Conservation (phyloP, 768 basidiomycete genomes). For the Kwoniella sp. region DNA sequence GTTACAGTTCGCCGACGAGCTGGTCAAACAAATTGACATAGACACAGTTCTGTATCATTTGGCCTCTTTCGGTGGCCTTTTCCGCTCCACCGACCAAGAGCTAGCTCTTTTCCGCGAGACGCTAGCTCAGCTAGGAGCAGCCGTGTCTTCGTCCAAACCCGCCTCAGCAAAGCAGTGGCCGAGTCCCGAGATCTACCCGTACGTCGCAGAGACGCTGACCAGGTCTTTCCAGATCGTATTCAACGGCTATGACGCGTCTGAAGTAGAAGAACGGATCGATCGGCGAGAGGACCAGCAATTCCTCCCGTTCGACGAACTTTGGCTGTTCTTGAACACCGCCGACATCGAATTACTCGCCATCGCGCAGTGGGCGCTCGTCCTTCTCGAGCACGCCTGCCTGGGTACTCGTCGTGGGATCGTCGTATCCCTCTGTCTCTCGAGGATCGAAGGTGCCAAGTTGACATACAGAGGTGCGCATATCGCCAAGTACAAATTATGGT, state of each 20-base stretch:
- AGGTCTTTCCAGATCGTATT: background rate
- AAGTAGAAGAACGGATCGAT: background rate
- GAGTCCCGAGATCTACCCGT: background rate
- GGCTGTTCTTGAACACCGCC: background rate
- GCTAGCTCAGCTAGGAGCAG: background rate
- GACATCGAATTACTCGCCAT: background rate
- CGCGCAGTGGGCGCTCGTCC: background rate
- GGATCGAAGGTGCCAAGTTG: background rate
- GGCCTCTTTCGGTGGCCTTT: background rate
- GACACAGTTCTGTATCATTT: background rate
- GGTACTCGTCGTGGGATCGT: background rate
- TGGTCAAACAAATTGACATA: background rate
- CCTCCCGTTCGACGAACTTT: background rate
- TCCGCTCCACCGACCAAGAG: background rate
- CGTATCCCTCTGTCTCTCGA: background rate
- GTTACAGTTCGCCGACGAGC: background rate
- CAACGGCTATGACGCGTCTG: background rate
- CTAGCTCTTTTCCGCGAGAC: background rate
- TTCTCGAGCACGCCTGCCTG: background rate
- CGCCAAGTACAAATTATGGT: background rate
- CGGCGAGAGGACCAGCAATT: background rate
- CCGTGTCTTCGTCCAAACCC: background rate
- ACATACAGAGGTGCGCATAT: background rate
- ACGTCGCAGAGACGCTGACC: background rate
- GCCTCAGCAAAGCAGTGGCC: background rate